Percentiles rank a stretch among this genome's conserved stretches.
phyloP scores from a whole-genome alignment of 2,329 filamentous ascomycete species.

The Cercospora zeae-maydis region DNA sequence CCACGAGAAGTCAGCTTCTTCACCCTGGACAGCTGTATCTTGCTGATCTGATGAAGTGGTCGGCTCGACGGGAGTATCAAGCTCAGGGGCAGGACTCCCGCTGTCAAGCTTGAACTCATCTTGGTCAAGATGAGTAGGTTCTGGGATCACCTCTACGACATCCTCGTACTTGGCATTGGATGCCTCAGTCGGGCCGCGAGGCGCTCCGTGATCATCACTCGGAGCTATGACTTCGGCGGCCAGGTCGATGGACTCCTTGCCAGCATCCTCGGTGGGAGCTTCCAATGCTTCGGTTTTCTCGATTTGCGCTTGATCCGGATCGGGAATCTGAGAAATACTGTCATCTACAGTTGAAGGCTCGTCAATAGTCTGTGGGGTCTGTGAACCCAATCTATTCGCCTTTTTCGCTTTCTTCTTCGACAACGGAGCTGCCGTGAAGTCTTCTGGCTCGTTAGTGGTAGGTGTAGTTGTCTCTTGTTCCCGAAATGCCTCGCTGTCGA shows the following conservation, averaged over 20 bases:
- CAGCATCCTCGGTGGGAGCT: not conserved
- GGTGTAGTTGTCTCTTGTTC: not conserved
- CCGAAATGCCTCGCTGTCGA: not conserved
- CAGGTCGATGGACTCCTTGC: not conserved
- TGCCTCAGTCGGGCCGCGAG: not conserved
- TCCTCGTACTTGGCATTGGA: not conserved
- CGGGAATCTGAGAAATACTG: not conserved
- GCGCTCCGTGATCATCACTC: not conserved
- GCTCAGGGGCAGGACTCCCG: not conserved
- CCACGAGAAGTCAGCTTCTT: constrained; percentile 9
- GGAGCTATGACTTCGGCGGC: not conserved
- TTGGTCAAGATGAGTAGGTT: not conserved
- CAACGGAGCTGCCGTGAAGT: not conserved
- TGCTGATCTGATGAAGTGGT: not conserved
- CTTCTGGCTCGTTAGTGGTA: not conserved
- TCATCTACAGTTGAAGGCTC: not conserved
- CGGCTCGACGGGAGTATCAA: not conserved
- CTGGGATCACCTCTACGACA: not conserved
- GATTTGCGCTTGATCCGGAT: not conserved
- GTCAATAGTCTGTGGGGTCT: constrained; percentile 13
- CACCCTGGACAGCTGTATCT: not conserved
- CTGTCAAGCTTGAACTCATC: not conserved
- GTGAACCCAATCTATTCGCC: constrained; percentile 11
- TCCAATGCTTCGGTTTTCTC: not conserved
- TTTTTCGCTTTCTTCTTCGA: constrained; percentile 26